These are phyloP conservation scores for Nigrospora oryzae DNA, from an alignment of 2,329 filamentous ascomycete species.

Conservation along the genomic window DNA sequence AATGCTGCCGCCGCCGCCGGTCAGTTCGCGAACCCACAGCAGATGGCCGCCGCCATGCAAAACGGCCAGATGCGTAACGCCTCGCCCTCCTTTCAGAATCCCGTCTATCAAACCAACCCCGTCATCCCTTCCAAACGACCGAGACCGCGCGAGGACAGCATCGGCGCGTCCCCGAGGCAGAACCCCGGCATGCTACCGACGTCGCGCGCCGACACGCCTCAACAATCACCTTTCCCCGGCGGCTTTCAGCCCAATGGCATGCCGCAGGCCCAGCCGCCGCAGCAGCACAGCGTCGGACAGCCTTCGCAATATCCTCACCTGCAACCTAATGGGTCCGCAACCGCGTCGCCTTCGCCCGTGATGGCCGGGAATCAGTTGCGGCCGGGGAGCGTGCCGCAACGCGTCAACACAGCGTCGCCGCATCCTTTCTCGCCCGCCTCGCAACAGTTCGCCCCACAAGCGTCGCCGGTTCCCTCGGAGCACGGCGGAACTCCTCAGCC, in stretches of 20 bases:
- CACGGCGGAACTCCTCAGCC: conserved; percentile 69
- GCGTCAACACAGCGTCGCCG: conserved; percentile 86
- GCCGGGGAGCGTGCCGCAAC: conserved; percentile 62
- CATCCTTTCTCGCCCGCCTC: conserved; percentile 78
- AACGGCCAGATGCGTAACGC: conserved; percentile 79
- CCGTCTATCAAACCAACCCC: conserved; percentile 74
- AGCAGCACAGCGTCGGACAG: conserved; percentile 29
- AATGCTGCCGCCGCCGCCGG: conserved; percentile 39
- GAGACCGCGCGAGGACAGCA: conserved; percentile 72
- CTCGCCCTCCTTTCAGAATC: conserved; percentile 70
- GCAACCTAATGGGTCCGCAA: conserved; percentile 69
- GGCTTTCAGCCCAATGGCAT: conserved; percentile 56
- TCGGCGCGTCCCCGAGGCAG: conserved; percentile 73
- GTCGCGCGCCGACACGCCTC: conserved; percentile 88
- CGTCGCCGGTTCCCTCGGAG: conserved; percentile 70
- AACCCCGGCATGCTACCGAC: conserved; percentile 65
- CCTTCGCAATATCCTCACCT: conserved; percentile 69
- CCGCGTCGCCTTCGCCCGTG: conserved; percentile 86
- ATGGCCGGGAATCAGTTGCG: conserved; percentile 70
- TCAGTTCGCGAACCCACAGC: conserved; percentile 49
- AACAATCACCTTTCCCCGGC: conserved; percentile 59
- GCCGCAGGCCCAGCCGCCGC: conserved; percentile 46
- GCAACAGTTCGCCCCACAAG: conserved; percentile 63
- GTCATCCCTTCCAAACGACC: conserved; percentile 87
- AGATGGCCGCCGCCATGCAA: conserved; percentile 56